A percentile compares a stretch with the other conserved stretches of the same genome.
phyloP scores from a whole-genome alignment of 495 filamentous ascomycete genomes.

The Aspergillus campestris region DNA sequence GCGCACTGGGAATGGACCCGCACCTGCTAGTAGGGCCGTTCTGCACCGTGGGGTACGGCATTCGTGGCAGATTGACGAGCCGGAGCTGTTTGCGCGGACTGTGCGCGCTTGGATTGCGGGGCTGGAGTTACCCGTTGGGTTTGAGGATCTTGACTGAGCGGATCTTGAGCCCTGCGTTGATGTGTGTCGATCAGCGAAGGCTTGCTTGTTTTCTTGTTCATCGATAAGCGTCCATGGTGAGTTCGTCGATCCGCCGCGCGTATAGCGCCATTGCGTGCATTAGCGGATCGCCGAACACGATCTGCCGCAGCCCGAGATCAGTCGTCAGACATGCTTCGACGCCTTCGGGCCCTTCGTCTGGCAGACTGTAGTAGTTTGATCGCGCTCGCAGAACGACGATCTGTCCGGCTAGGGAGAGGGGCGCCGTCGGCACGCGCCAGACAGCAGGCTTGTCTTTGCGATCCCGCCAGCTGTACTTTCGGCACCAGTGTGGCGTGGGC shows the following conservation, averaged over 20 bases:
- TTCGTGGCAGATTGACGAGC: conserved; percentile 10
- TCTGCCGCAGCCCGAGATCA: conserved; percentile 54
- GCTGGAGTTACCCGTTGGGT: conserved; percentile 9
- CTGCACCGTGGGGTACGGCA: conserved; percentile 7
- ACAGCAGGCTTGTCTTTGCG: conserved; percentile 8
- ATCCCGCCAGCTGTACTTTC: not conserved
- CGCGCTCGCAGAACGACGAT: conserved; percentile 51
- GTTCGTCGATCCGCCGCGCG: conserved; percentile 52
- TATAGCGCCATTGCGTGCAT: conserved; percentile 76
- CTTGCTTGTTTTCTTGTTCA: not conserved
- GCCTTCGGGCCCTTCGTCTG: not conserved
- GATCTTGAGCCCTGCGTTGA: too few species aligned
- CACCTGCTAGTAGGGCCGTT: conserved; percentile 1
- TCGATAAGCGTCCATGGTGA: conserved; percentile 34
- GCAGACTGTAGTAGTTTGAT: not conserved
- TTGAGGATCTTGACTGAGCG: not conserved
- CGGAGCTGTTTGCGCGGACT: conserved; percentile 8
- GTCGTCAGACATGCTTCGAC: conserved; percentile 53
- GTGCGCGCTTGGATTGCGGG: conserved; percentile 5
- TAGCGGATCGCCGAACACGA: conserved; percentile 72
- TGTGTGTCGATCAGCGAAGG: not conserved
- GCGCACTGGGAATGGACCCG: not conserved
- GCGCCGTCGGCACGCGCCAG: conserved; percentile 55
- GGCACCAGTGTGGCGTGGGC: conserved; percentile 42
- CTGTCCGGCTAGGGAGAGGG: conserved; percentile 57